Percentiles rank a stretch among this genome's conserved stretches.
Evolutionary conservation across 768 basidiomycete genomes (phyloP).

Genomic region (Phaffia tasmanica): DNA sequence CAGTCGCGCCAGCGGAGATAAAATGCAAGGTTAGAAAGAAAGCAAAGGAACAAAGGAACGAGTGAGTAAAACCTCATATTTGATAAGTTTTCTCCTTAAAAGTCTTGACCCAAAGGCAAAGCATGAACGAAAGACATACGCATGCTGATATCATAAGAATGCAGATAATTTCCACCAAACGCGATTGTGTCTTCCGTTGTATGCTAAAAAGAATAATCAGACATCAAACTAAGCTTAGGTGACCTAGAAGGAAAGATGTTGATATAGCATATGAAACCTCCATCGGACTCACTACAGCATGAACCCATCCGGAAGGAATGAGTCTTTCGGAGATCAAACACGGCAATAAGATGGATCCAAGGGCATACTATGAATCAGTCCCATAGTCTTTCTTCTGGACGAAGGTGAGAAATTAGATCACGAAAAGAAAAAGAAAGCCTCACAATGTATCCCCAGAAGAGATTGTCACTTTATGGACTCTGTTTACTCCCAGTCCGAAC

Average conservation of each 20-base stretch:
- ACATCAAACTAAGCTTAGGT: not conserved
- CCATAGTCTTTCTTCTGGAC: too few species aligned
- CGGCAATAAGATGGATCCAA: too few species aligned
- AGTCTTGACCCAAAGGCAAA: too few species aligned
- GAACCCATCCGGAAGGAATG: constrained; percentile 95
- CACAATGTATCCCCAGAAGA: constrained; percentile 36
- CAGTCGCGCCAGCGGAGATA: too few species aligned
- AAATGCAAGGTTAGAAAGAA: too few species aligned
- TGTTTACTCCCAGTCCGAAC: constrained; percentile 79
- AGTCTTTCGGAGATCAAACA: constrained; percentile 32
- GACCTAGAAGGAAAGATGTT: not conserved
- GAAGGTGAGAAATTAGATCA: too few species aligned
- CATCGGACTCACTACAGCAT: constrained; percentile 68
- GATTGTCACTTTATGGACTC: constrained; percentile 54
- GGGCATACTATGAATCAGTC: too few species aligned
- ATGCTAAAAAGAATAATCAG: constrained; percentile 45
- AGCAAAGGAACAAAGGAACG: not conserved
- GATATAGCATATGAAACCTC: not conserved
- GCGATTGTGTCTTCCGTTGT: constrained; percentile 88
- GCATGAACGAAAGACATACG: constrained; percentile 47
- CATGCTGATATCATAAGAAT: constrained; percentile 75
- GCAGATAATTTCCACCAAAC: constrained; percentile 94
- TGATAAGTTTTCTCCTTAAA: too few species aligned
- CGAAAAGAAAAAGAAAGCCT: too few species aligned
- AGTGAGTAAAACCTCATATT: too few species aligned